Percentiles rank a stretch among this genome's conserved stretches.
Evolutionary conservation across 1,284 basidiomycete species (phyloP).

Genomic region (Melanopsichium pennsylvanicum): DNA sequence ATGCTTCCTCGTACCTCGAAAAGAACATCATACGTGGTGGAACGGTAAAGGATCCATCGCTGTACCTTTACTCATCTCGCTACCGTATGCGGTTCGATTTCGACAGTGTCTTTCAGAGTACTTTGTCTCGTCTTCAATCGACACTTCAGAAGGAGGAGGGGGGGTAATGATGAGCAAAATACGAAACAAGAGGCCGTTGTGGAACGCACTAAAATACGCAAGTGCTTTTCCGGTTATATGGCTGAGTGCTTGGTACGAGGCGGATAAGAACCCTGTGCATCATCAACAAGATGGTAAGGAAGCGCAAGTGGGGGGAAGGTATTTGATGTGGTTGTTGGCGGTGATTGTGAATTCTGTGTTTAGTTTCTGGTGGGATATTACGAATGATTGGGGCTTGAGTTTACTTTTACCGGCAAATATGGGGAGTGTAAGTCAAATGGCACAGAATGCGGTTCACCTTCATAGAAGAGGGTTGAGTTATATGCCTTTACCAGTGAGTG

Average conservation of each 20-base stretch:
- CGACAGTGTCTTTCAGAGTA: constrained; percentile 93
- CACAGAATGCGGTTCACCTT: constrained; percentile 18
- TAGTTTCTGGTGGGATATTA: constrained; percentile 99
- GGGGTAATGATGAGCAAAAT: constrained; percentile 60
- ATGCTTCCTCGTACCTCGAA: constrained; percentile 74
- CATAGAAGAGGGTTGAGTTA: constrained; percentile 32
- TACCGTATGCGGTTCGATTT: constrained; percentile 89
- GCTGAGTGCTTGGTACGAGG: constrained; percentile 53
- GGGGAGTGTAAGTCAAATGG: constrained; percentile 10
- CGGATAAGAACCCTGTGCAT: constrained; percentile 29
- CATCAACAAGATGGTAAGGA: constrained; percentile 3
- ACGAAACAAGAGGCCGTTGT: constrained; percentile 71
- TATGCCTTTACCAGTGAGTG: constrained; percentile 20
- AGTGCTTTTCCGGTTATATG: constrained; percentile 97
- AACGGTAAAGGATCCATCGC: constrained; percentile 67
- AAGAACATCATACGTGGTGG: constrained; percentile 60
- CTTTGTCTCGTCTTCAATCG: constrained; percentile 14
- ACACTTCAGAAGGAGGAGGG: constrained; percentile 40
- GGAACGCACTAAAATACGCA: constrained; percentile 95
- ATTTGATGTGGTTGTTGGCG: constrained; percentile 73
- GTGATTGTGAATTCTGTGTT: constrained; percentile 89
- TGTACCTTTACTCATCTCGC: constrained; percentile 82
- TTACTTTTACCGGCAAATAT: constrained; percentile 70
- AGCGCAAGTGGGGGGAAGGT: constrained; percentile 17
- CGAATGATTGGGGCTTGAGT: constrained; percentile 94